Evolutionary conservation across 1,284 basidiomycete genomes (phyloP), one percentile per base, ranked within the genome.

Genomic region (Ceratobasidium sp.): DNA sequence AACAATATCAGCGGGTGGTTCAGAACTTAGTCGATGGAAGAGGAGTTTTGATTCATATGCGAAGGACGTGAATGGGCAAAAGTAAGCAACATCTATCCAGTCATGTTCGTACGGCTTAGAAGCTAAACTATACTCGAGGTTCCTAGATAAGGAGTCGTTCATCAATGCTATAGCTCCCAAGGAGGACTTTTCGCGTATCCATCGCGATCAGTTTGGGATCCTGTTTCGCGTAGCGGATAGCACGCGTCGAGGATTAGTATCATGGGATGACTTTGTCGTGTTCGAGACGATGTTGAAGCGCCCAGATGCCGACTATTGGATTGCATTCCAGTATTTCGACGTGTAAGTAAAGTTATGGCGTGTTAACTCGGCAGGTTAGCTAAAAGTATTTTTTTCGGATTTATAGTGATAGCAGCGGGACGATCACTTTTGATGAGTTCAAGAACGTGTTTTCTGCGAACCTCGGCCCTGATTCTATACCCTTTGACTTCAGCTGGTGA

Each of bases 261-360:
- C 95, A 64, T 97, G 95, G 92, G 95, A 97, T 82, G 97, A 98
- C 85, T 98, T 97, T 83, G 93, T 93, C 26, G 92, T 97, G 79
- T 98, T 98, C 84, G 94, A 98, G 87, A 96, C 95, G 20, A 86
- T 95, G 81, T 86, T 97, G 82, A 96, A 96, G 85, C 89, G 95
- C 82, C 94, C 96, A 60, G 96, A 97, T 86, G 96, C 96, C 49
- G 96, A 97, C 84, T 97, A 97, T 85, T 95, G 94, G 90, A 96
- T 98, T 84, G 97, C 97, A 39, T 98, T 98, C 88, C 93, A 94
- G 84, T 97, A 95, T 84, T 98, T 98, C 84, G 97, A 98, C 86
- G 93, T 93, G 95, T 96, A 86, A 84, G 94, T 89, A 28, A 46
- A 42, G 9, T 23, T 28, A 46, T 77, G 39, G 58, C 46, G 26